Evolutionary conservation across 108 stramenopile species (phyloP).

Genomic region (Skeletonema costatum): DNA sequence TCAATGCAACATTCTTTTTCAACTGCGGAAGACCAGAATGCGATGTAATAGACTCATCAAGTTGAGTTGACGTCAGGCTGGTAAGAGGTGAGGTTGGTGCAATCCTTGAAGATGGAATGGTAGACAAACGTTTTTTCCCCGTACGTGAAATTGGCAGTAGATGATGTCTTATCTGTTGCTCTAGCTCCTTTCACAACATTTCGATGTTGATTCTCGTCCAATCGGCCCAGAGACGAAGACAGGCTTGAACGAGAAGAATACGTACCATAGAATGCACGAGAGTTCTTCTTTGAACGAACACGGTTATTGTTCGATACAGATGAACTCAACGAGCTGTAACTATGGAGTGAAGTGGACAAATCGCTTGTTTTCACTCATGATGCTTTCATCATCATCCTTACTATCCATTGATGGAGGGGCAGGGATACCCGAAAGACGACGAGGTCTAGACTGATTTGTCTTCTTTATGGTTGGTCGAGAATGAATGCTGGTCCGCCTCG

Average conservation of each 20-base stretch:
- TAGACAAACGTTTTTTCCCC: slow-evolving; percentile 60
- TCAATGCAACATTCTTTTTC: slow-evolving; percentile 7
- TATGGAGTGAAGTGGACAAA: slow-evolving; percentile 32
- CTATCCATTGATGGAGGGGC: neutral
- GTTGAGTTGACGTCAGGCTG: slow-evolving; percentile 30
- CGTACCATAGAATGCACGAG: slow-evolving; percentile 4
- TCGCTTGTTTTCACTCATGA: slow-evolving; percentile 36
- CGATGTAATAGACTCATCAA: slow-evolving; percentile 22
- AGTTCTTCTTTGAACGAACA: neutral
- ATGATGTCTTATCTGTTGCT: slow-evolving; percentile 16
- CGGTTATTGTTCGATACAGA: neutral
- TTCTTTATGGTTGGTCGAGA: slow-evolving; percentile 7
- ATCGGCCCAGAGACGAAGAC: neutral
- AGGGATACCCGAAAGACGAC: neutral
- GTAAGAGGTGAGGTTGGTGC: slow-evolving; percentile 63
- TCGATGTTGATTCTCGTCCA: slow-evolving; percentile 37
- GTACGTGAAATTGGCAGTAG: slow-evolving; percentile 48
- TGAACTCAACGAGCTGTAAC: slow-evolving; percentile 16
- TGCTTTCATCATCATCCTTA: slow-evolving; percentile 19
- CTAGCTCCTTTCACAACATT: neutral
- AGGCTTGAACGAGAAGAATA: neutral
- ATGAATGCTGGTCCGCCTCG: neutral
- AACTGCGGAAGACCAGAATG: neutral
- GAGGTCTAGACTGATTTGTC: neutral
- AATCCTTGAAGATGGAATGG: slow-evolving; percentile 58